phyloP scores from a whole-genome alignment of 106 monocot genomes.

The Dendrobium nobile region DNA sequence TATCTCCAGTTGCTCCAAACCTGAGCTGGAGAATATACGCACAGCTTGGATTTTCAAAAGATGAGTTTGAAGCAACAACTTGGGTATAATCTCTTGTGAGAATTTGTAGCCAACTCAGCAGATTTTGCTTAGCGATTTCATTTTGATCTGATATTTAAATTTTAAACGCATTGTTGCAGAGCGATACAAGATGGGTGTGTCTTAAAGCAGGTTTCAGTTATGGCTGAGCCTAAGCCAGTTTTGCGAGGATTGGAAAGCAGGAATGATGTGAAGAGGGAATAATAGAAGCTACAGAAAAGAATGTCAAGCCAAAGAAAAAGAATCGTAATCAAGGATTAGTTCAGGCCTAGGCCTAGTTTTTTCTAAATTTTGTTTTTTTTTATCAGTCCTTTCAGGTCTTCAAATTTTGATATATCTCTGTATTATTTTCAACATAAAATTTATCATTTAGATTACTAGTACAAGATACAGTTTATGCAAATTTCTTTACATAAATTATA shows the following conservation, averaged over 20 bases:
- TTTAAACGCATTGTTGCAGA: constrained; percentile 29
- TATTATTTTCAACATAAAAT: too few relatives aligned
- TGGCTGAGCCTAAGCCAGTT: constrained; percentile 71
- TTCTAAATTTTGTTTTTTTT: too few relatives aligned
- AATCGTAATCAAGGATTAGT: constrained; percentile 38
- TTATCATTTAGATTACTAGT: too few relatives aligned
- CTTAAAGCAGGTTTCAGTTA: constrained; percentile 69
- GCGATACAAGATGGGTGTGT: constrained; percentile 82
- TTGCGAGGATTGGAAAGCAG: constrained; percentile 67
- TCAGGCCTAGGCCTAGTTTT: constrained; percentile 16
- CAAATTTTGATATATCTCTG: too few relatives aligned
- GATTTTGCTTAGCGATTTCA: background rate
- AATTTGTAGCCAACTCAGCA: too few relatives aligned
- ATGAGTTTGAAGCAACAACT: constrained; percentile 54
- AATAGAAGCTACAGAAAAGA: constrained; percentile 12
- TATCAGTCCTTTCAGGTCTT: too few relatives aligned
- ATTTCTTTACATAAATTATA: too few relatives aligned
- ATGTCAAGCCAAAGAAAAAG: constrained; percentile 31
- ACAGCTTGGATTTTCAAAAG: constrained; percentile 87
- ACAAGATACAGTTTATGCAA: too few relatives aligned
- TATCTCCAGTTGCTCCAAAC: constrained; percentile 82
- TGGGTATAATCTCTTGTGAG: constrained; percentile 39
- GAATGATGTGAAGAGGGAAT: constrained; percentile 23
- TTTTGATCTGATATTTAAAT: background rate
- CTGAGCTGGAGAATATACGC: constrained; percentile 63